phyloP scores from a whole-genome alignment of 2,329 filamentous ascomycete genomes.

The Immersiporthe knoxdaviesiana region DNA sequence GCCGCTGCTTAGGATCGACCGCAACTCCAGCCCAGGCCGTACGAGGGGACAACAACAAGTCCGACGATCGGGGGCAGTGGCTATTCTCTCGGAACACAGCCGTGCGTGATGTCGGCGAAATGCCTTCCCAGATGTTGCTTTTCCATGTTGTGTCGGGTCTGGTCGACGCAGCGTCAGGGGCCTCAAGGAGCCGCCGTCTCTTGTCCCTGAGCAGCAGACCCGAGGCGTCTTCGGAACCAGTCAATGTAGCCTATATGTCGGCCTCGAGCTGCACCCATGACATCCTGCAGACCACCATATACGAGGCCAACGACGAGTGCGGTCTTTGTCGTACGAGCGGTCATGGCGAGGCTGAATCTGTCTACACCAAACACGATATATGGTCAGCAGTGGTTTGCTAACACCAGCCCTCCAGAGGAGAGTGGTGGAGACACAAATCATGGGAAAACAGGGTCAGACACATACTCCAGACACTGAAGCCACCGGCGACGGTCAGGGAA shows the following conservation, averaged over 20 bases:
- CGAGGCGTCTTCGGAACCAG: slow-evolving; percentile 56
- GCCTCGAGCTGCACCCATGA: slow-evolving; percentile 68
- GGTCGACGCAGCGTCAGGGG: not conserved
- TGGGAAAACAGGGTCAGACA: slow-evolving; percentile 43
- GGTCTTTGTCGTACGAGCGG: slow-evolving; percentile 76
- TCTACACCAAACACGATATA: slow-evolving; percentile 52
- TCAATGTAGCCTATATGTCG: slow-evolving; percentile 76
- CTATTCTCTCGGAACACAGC: not conserved
- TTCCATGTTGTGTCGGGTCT: not conserved
- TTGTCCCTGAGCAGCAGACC: slow-evolving; percentile 32
- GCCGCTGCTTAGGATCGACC: not conserved
- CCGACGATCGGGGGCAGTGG: not conserved
- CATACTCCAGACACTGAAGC: slow-evolving; percentile 86
- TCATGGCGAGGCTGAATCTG: slow-evolving; percentile 76
- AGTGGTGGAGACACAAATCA: not conserved
- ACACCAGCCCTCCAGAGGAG: slow-evolving; percentile 7
- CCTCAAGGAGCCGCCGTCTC: slow-evolving; percentile 7
- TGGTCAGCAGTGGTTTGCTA: slow-evolving; percentile 18
- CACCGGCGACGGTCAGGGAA: slow-evolving; percentile 80
- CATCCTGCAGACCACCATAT: slow-evolving; percentile 83
- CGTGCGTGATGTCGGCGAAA: not conserved
- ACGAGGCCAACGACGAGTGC: slow-evolving; percentile 77
- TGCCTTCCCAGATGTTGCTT: not conserved
- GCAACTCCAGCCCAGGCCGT: not conserved
- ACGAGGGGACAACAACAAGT: not conserved